These are phyloP conservation scores for Oryza rufipogon DNA, from an alignment of 176 grass and related monocot genomes.

Conservation along the genomic window DNA sequence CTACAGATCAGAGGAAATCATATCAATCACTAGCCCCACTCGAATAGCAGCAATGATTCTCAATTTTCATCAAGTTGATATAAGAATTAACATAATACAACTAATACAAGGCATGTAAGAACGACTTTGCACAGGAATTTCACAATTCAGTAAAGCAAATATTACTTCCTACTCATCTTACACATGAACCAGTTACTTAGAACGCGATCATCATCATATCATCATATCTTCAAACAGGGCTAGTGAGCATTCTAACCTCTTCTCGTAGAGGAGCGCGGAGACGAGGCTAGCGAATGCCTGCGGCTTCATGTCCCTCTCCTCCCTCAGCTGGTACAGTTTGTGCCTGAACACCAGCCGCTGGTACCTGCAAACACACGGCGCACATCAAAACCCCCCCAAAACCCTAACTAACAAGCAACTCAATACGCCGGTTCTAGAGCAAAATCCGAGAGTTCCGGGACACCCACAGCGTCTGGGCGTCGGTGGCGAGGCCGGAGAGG, in stretches of 20 bases:
- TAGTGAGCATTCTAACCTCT: slow-evolving; percentile 51
- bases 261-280: slow-evolving; percentile 82
- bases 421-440: background rate
- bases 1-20: background rate
- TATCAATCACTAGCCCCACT: background rate
- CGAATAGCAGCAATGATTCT: background rate
- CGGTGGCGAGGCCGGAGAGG: slow-evolving; percentile 88
- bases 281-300: slow-evolving; percentile 84
- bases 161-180: background rate
- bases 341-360: slow-evolving; percentile 78
- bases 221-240: background rate
- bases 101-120: background rate
- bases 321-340: slow-evolving; percentile 73
- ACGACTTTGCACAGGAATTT: background rate
- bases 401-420: background rate
- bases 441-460: background rate
- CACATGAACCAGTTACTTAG: background rate
- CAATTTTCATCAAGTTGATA: background rate
- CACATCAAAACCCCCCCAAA: slow-evolving; percentile 35
- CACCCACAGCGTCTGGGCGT: slow-evolving; percentile 84
- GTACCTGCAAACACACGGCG: slow-evolving; percentile 47
- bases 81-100: background rate
- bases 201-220: background rate
- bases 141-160: background rate
- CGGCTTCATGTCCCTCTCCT: slow-evolving; percentile 96